phyloP scores from a whole-genome alignment of 2,329 filamentous ascomycete genomes.

The Epichloe typhina region DNA sequence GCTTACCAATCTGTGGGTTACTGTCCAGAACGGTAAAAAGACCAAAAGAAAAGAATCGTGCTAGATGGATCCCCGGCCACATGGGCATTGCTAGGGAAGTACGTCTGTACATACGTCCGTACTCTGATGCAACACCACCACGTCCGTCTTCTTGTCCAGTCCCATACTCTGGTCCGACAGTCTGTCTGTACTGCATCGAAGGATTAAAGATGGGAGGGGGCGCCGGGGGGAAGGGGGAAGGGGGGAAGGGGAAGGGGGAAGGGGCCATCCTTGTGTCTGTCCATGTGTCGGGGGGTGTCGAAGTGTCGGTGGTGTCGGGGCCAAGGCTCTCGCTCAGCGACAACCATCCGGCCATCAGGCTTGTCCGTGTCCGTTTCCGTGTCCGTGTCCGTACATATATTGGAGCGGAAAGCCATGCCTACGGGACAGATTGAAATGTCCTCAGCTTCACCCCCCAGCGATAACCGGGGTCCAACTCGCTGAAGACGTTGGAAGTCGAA shows the following conservation, averaged over 20 bases:
- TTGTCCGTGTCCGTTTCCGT: neutral
- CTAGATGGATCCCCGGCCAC: neutral
- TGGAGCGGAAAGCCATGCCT: too few species aligned
- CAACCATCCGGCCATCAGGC: neutral
- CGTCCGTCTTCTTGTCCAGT: neutral
- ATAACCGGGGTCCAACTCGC: neutral
- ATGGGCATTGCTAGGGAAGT: neutral
- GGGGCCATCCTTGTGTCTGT: neutral
- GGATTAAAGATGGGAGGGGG: neutral
- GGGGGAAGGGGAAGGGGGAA: too few species aligned
- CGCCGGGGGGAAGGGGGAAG: too few species aligned
- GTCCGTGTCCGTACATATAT: too few species aligned
- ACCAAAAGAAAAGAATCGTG: too few species aligned
- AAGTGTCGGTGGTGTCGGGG: neutral
- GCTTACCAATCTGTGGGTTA: neutral
- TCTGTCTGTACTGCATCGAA: neutral
- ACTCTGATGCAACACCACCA: neutral
- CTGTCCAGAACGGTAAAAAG: neutral
- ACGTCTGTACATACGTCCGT: too few species aligned
- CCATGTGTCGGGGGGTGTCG: neutral
- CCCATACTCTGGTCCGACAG: neutral
- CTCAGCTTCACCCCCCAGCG: neutral
- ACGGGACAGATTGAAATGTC: neutral
- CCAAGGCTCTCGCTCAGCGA: slow-evolving; percentile 2
- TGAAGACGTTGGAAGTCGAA: neutral